phyloP scores from a whole-genome alignment of 2,329 filamentous ascomycete genomes.

The Penicillium brasilianum region DNA sequence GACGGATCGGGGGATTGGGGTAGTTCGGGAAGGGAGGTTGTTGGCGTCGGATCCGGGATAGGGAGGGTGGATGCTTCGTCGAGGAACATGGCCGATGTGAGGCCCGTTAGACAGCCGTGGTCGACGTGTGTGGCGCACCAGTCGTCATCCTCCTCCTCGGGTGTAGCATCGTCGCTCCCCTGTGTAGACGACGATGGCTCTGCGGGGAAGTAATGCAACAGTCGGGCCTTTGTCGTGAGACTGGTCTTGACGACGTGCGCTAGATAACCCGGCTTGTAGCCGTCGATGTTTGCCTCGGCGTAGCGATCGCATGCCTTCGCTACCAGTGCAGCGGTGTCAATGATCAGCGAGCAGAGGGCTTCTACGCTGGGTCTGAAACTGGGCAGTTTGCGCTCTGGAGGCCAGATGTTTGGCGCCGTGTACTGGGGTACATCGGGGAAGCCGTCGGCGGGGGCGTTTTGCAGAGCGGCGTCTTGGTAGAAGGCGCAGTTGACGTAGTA shows the following conservation, averaged over 20 bases:
- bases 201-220: conserved; percentile 88
- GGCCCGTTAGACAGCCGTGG: conserved; percentile 89
- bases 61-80: conserved; percentile 66
- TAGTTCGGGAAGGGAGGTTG: conserved; percentile 67
- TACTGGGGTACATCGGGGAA: conserved; percentile 77
- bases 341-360: conserved; percentile 79
- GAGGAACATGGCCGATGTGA: conserved; percentile 95
- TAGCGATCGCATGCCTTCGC: conserved; percentile 89
- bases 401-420: conserved; percentile 90
- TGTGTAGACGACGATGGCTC: neutral
- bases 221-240: conserved; percentile 84
- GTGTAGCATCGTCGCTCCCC: too few relatives aligned
- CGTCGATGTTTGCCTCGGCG: conserved; percentile 76
- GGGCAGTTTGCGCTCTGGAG: conserved; percentile 68
- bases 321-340: conserved; percentile 86
- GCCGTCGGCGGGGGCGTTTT: conserved; percentile 43
- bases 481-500: conserved; percentile 69
- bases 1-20: conserved; percentile 76
- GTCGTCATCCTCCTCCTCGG: conserved; percentile 69
- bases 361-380: conserved; percentile 77
- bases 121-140: conserved; percentile 85
- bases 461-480: conserved; percentile 47
- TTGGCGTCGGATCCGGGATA: conserved; percentile 43
- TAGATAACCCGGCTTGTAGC: conserved; percentile 77
- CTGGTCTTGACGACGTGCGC: conserved; percentile 86